Evolutionary conservation across 345 rosid genomes (phyloP).

Genomic region (Anacardium occidentale): DNA sequence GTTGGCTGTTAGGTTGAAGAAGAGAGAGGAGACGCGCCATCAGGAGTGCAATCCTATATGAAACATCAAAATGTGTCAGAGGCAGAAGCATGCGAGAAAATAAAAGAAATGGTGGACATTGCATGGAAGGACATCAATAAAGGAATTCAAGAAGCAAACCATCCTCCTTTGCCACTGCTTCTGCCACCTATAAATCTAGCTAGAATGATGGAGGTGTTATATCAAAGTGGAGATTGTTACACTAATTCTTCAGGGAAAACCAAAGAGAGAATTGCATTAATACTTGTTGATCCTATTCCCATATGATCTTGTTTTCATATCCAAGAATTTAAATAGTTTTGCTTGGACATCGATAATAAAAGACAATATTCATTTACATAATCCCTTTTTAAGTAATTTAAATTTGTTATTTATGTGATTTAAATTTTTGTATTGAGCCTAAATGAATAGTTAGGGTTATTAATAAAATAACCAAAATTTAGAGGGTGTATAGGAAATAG

Average conservation of each 20-base stretch:
- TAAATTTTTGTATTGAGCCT: too few species aligned
- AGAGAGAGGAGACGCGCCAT: constrained; percentile 13
- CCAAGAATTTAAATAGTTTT: too few species aligned
- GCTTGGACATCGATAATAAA: too few species aligned
- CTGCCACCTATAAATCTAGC: background rate
- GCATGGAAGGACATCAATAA: background rate
- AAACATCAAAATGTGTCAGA: background rate
- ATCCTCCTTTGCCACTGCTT: background rate
- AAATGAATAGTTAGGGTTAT: too few species aligned
- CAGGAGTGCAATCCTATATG: constrained; percentile 12
- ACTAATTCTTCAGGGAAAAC: background rate
- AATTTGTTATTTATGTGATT: too few species aligned
- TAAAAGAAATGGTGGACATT: constrained; percentile 7
- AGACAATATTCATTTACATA: too few species aligned
- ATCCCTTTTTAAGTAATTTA: too few species aligned
- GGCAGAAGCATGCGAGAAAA: constrained; percentile 1
- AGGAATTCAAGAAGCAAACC: constrained; percentile 8
- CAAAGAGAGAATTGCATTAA: background rate
- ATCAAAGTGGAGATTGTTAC: background rate
- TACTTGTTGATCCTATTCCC: constrained; percentile 7
- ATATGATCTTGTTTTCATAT: too few species aligned
- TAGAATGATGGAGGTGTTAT: constrained; percentile 4
- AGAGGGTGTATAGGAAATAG: too few species aligned
- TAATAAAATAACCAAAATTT: too few species aligned
- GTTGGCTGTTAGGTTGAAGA: background rate